Base-by-base conservation (phyloP, 768 basidiomycete species). In the Lactifluus hygrophoroides region DNA sequence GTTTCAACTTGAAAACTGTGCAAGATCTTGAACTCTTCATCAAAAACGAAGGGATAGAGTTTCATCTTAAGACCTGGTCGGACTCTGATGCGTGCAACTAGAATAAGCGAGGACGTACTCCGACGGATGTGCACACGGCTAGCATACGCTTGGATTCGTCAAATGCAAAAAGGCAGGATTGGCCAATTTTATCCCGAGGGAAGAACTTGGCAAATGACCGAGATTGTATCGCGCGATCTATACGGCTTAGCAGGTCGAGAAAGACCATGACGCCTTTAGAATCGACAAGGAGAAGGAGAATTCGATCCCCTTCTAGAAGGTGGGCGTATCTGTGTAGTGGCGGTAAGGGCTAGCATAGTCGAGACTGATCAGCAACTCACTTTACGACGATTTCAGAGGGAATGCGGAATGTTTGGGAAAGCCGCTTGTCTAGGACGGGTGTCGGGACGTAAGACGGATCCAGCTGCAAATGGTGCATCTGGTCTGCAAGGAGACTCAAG, bases 141-240 rank as follows among this genome's bases (percentile, higher is more conserved):
- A 84, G 63, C 70, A 78, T 75, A 2, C 77, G 74, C 60, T 76
- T 79, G 17, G 71, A 67, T 63, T 84, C 82, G 47, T 85, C 81
- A 55, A 76, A 82, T 0, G 82, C 72, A 9, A 83, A 46, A 7
- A 78, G 25, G 51, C 74, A 72, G 7, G 77, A 70, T 3, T 71
- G 67, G 0, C 79, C 82, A 6, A 82, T 73, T 64, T 77, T 81
- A 53, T 78, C 75, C 9, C 71, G 72, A 51, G 75, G 71, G 21
- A 83, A 66, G 0, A 32, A 45, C 52, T 65, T 57, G 6, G 51
- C 58, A 32, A 9, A 14, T 3, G 52, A 42, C 5, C 21, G 30
- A 8, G 32, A 56, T 14, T 42, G 28, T 28, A 62, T 54, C 5
- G 61, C 50, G 1, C 3, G 25, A 17, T 57, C 61, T 11, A 64